Conservation (phyloP, 2,329 filamentous ascomycete genomes). For the Nemania bipapillata region DNA sequence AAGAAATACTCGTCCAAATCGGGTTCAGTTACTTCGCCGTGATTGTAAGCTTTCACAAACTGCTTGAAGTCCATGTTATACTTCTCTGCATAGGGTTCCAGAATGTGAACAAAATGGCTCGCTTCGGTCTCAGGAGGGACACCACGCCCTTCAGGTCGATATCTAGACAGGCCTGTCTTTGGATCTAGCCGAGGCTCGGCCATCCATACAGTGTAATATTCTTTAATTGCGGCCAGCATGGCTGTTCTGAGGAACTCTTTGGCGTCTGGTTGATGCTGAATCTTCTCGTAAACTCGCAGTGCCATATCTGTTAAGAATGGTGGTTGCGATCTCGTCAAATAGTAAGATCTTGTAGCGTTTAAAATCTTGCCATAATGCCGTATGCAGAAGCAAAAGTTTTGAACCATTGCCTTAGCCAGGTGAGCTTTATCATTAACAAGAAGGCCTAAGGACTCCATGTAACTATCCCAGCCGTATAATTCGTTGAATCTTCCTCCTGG, state of each 20-base stretch:
- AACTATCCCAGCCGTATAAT: slow-evolving; percentile 98
- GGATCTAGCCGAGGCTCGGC: slow-evolving; percentile 79
- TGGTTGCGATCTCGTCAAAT: slow-evolving; percentile 91
- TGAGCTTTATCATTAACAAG: slow-evolving; percentile 86
- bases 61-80: slow-evolving; percentile 82
- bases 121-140: slow-evolving; percentile 93
- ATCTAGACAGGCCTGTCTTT: slow-evolving; percentile 81
- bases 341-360: slow-evolving; percentile 96
- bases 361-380: slow-evolving; percentile 98
- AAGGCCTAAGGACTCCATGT: slow-evolving; percentile 94
- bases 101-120: slow-evolving; percentile 83
- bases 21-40: slow-evolving; percentile 78
- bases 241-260: slow-evolving; percentile 82
- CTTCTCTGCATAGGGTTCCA: slow-evolving; percentile 85
- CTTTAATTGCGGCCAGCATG: slow-evolving; percentile 93
- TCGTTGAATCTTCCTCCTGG: slow-evolving; percentile 98
- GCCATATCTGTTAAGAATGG: slow-evolving; percentile 98
- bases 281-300: slow-evolving; percentile 89
- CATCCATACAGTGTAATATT: slow-evolving; percentile 92
- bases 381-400: slow-evolving; percentile 98
- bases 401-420: slow-evolving; percentile 91
- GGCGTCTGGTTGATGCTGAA: slow-evolving; percentile 83
- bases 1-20: slow-evolving; percentile 95
- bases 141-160: slow-evolving; percentile 82
- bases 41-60: slow-evolving; percentile 90